Conservation (phyloP, 2,329 filamentous ascomycete species). For the Calonectria ilicicola region DNA sequence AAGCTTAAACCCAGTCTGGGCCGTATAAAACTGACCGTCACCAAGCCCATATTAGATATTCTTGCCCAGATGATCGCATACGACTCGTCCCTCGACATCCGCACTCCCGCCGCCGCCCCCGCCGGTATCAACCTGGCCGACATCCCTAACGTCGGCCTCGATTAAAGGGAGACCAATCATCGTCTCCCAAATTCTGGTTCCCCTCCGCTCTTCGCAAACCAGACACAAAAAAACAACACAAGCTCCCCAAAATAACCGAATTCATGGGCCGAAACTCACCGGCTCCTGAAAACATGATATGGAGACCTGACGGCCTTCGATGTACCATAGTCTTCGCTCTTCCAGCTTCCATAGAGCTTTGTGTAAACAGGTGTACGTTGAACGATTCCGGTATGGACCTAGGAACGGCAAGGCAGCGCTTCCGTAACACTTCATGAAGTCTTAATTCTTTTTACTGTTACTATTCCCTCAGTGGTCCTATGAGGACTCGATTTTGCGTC, state of each 20-base stretch:
- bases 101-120: constrained; percentile 49
- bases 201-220: constrained; percentile 34
- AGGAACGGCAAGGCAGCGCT: constrained; percentile 48
- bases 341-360: constrained; percentile 53
- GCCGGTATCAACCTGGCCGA: constrained; percentile 58
- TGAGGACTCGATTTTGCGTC: constrained; percentile 68
- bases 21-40: constrained; percentile 32
- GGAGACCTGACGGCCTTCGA: constrained; percentile 47
- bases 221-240: constrained; percentile 35
- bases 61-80: constrained; percentile 98
- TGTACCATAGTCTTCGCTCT: constrained; percentile 57
- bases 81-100: constrained; percentile 79
- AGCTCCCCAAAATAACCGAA: constrained; percentile 25
- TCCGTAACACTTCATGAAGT: constrained; percentile 46
- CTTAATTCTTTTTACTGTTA: constrained; percentile 31
- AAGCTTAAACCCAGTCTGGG: background rate
- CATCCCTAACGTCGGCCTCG: constrained; percentile 65
- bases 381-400: constrained; percentile 45
- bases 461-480: constrained; percentile 25
- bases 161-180: constrained; percentile 53
- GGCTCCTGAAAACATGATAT: constrained; percentile 28
- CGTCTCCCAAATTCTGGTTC: constrained; percentile 24
- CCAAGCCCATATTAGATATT: constrained; percentile 89
- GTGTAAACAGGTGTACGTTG: constrained; percentile 56
- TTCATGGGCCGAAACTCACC: constrained; percentile 18